These are phyloP conservation scores for Dioszegia aurantiaca DNA, from an alignment of 768 basidiomycete genomes.

Conservation along the genomic window DNA sequence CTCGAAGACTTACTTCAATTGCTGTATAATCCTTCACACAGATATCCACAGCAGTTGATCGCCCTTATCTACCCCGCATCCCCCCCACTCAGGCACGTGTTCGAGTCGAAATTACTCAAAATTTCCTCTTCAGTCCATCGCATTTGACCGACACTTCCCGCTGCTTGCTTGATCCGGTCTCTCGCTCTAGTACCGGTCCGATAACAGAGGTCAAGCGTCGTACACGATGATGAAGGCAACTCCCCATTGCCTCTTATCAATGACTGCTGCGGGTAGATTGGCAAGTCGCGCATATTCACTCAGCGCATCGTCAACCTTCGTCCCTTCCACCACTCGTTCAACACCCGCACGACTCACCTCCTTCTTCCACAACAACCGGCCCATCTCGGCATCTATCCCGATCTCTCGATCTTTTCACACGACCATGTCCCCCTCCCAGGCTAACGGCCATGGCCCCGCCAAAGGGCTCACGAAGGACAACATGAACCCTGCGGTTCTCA, in stretches of 20 bases:
- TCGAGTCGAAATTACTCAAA: not conserved
- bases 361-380: not conserved
- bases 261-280: conserved; percentile 6
- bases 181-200: not conserved
- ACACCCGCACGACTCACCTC: not conserved
- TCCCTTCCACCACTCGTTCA: not conserved
- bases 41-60: not conserved
- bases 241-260: conserved; percentile 2
- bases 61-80: not conserved
- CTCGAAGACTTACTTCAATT: too few species aligned
- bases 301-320: not conserved
- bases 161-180: not conserved
- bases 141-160: not conserved
- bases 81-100: not conserved
- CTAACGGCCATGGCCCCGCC: not conserved
- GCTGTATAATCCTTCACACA: not conserved
- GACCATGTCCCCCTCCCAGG: conserved; percentile 5
- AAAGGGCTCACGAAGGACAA: conserved; percentile 61
- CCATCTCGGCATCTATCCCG: conserved; percentile 11
- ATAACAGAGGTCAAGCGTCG: not conserved
- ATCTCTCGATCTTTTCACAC: conserved; percentile 14
- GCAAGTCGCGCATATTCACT: not conserved
- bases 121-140: not conserved
- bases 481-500: conserved; percentile 77
- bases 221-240: not conserved